A percentile compares a stretch with the other conserved stretches of the same genome.
Evolutionary conservation across 352 stramenopile genomes (phyloP).

Genomic region (Phytophthora tubulina): DNA sequence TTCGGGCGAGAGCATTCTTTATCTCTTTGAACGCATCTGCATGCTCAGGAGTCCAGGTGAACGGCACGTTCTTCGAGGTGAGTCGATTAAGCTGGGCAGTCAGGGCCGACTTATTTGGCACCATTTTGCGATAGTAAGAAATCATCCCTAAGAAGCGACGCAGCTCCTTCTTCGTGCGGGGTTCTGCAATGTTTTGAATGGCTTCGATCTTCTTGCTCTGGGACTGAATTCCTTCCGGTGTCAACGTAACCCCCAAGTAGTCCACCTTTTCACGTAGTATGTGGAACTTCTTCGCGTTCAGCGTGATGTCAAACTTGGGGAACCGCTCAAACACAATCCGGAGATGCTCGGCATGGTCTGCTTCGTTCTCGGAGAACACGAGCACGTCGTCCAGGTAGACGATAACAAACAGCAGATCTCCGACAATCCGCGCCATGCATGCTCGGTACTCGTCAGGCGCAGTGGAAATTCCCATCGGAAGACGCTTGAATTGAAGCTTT

Average conservation of each 20-base stretch:
- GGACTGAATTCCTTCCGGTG: conserved; percentile 1
- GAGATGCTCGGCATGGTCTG: conserved; percentile 2
- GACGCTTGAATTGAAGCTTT: conserved; percentile 20
- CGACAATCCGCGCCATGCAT: conserved; percentile 9
- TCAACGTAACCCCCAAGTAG: neutral
- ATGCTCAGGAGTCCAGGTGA: conserved; percentile 11
- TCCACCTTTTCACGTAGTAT: neutral
- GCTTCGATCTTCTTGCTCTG: conserved; percentile 16
- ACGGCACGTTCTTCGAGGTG: neutral
- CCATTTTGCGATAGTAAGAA: conserved; percentile 18
- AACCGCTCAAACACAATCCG: conserved; percentile 13
- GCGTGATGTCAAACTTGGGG: neutral
- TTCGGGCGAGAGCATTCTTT: conserved; percentile 12
- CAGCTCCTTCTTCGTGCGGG: conserved; percentile 1
- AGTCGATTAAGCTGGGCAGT: conserved; percentile 4
- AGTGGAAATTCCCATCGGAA: conserved; percentile 20
- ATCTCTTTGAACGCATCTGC: conserved; percentile 2
- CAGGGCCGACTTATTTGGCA: conserved; percentile 8
- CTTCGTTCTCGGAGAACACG: conserved; percentile 1
- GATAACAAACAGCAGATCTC: conserved; percentile 5
- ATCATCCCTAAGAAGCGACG: conserved; percentile 8
- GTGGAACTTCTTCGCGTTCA: conserved; percentile 10
- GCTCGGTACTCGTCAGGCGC: conserved; percentile 18
- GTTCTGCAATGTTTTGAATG: conserved; percentile 16
- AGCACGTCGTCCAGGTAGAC: conserved; percentile 17